Percentiles rank a stretch among this genome's conserved stretches.
These are phyloP conservation scores for Alternaria arborescens DNA, from an alignment of 2,329 filamentous ascomycete genomes.

Conservation along the genomic window DNA sequence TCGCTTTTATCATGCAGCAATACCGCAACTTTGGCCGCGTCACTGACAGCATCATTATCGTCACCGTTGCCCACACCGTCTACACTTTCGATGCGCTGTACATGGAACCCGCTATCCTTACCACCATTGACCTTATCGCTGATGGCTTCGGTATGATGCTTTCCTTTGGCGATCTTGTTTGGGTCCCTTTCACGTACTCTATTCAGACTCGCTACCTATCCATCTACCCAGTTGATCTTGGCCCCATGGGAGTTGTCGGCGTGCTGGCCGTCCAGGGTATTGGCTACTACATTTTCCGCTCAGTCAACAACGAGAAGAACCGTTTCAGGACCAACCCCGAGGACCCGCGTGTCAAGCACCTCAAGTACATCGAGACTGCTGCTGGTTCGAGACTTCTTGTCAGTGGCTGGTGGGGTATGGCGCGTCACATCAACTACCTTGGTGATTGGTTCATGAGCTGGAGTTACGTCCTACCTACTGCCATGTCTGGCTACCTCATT, in stretches of 20 bases:
- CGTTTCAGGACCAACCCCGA: slow-evolving; percentile 86
- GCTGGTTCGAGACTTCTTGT: slow-evolving; percentile 81
- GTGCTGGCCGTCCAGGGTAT: slow-evolving; percentile 72
- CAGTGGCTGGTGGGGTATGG: slow-evolving; percentile 91
- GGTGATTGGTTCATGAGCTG: slow-evolving; percentile 95
- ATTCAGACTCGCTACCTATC: slow-evolving; percentile 86
- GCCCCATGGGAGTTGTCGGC: slow-evolving; percentile 68
- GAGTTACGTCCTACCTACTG: slow-evolving; percentile 88
- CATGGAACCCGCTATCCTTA: slow-evolving; percentile 88
- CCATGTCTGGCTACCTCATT: slow-evolving; percentile 81
- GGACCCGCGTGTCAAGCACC: slow-evolving; percentile 79
- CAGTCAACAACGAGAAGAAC: slow-evolving; percentile 96
- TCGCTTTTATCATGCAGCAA: slow-evolving; percentile 85
- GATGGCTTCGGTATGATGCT: slow-evolving; percentile 98
- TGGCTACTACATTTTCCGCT: slow-evolving; percentile 92
- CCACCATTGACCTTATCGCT: slow-evolving; percentile 91
- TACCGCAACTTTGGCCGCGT: slow-evolving; percentile 84
- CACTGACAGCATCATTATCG: slow-evolving; percentile 84
- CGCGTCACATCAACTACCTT: slow-evolving; percentile 94
- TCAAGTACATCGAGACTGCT: slow-evolving; percentile 86
- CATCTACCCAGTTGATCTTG: slow-evolving; percentile 81
- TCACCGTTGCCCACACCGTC: slow-evolving; percentile 77
- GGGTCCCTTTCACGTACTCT: slow-evolving; percentile 91
- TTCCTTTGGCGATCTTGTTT: slow-evolving; percentile 88
- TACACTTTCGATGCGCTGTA: slow-evolving; percentile 87